Evolutionary conservation across 1,284 basidiomycete species (phyloP), one percentile per base, ranked within the genome.

Genomic region (Trametes pubescens): DNA sequence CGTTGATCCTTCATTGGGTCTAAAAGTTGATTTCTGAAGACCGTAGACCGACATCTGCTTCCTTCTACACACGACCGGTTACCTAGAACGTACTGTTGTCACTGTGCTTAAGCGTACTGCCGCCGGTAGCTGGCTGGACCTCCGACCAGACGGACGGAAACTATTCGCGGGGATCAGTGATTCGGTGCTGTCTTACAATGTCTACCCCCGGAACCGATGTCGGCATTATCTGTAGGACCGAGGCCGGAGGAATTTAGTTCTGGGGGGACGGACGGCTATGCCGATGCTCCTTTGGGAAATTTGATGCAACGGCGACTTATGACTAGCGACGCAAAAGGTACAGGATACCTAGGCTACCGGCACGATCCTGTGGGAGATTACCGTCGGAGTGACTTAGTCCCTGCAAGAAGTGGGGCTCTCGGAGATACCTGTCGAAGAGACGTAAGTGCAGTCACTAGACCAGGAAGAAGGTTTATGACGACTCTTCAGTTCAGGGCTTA

Each of bases 371-470:
- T 10, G 34, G 6, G 18, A 47, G 21, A 24, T 47, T 48, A 29
- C 47, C 47, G 6, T n/a, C 5, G 22, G 49, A 18, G 32, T 16
- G 2, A n/a, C 18, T 43, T 16, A 16, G 40, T 16, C 40, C 40
- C 18, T 43, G 6, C 8, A 32, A 16, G 29, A 49, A 32, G 6
- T 13, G 49, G 26, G 18, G 7, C 18, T 34, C 16, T 32, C 49
- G 49, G 49, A 5, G 49, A 35, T 51, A 51, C 49, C 18, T 29
- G 29, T 51, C 49, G 49, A 29, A 34, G 18, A 29, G 49, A 35
- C 49, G 18, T n/a, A 2, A 51, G 44, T 11, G 44, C 21, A 22
- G 22, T 47, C n/a, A 38, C 37, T 38, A 10, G 37, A 43, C 40
- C 18, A 18, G 16, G 14, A 16, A 16, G 14, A 16, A 43, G 40